Evolutionary conservation across 2,329 filamentous ascomycete species (phyloP).

Genomic region (Aspergillus sp.): DNA sequence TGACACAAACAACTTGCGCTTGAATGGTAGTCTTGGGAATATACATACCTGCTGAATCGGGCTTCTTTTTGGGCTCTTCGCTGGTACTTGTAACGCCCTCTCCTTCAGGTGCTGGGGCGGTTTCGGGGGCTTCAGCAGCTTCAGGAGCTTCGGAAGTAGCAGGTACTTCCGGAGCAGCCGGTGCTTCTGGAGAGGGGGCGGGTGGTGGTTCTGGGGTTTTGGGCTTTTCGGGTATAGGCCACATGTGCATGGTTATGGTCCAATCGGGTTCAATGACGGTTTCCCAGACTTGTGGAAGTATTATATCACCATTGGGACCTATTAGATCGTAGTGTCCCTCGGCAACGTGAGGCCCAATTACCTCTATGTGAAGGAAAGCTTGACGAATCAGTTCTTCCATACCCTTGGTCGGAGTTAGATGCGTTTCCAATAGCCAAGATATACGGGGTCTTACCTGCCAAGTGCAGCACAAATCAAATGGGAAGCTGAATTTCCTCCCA

Average conservation of each 20-base stretch:
- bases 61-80: slow-evolving; percentile 29
- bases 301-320: slow-evolving; percentile 75
- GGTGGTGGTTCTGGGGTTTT: slow-evolving; percentile 34
- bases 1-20: too few species aligned
- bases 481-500: slow-evolving; percentile 87
- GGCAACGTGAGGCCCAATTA: slow-evolving; percentile 70
- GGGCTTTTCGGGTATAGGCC: slow-evolving; percentile 55
- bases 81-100: slow-evolving; percentile 7
- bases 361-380: slow-evolving; percentile 73
- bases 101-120: slow-evolving; percentile 12
- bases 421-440: slow-evolving; percentile 16
- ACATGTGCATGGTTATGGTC: slow-evolving; percentile 65
- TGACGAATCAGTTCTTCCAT: slow-evolving; percentile 86
- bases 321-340: slow-evolving; percentile 76
- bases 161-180: slow-evolving; percentile 14
- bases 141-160: slow-evolving; percentile 19
- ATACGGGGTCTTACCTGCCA: slow-evolving; percentile 63
- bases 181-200: slow-evolving; percentile 23
- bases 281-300: slow-evolving; percentile 77
- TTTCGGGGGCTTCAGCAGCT: slow-evolving; percentile 8
- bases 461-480: slow-evolving; percentile 76
- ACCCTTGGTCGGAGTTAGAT: slow-evolving; percentile 48
- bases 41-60: slow-evolving; percentile 27
- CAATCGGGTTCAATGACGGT: slow-evolving; percentile 75
- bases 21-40: slow-evolving; percentile 8